Conservation (phyloP, 2,329 filamentous ascomycete genomes). For the Talaromyces piceae region DNA sequence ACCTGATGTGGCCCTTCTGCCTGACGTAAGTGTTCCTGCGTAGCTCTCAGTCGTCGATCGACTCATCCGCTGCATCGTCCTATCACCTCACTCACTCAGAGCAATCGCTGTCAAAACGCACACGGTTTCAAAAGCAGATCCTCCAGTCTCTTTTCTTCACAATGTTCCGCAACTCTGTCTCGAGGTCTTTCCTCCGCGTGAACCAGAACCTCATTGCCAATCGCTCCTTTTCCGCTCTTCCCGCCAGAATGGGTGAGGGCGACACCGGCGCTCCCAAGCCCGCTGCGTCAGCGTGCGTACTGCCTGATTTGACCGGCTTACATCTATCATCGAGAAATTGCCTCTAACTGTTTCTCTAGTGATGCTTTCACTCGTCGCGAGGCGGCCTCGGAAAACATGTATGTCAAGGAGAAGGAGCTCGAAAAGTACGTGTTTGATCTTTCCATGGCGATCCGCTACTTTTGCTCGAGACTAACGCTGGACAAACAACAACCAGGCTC, state of each 20-base stretch:
- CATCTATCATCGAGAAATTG: background rate
- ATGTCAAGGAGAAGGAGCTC: conserved; percentile 80
- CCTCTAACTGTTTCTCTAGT: conserved; percentile 40
- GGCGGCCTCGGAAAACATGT: conserved; percentile 73
- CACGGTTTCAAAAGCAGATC: background rate
- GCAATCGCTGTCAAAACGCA: too few relatives aligned
- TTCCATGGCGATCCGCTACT: background rate
- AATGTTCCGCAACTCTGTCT: conserved; percentile 13
- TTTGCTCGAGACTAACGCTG: background rate
- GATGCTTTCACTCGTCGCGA: conserved; percentile 93
- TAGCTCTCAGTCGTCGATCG: background rate
- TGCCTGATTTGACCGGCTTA: background rate
- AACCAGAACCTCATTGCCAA: conserved; percentile 38
- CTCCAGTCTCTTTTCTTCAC: background rate
- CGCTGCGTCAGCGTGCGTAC: conserved; percentile 28
- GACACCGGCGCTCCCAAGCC: conserved; percentile 52
- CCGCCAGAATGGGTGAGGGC: conserved; percentile 59
- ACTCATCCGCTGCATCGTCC: background rate
- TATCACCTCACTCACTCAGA: too few relatives aligned
- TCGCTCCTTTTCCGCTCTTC: conserved; percentile 57
- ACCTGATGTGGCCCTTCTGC: background rate
- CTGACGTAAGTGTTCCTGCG: background rate
- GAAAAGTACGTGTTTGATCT: conserved; percentile 72
- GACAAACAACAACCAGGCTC: conserved; percentile 42
- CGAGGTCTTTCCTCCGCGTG: conserved; percentile 20